Base-by-base conservation (phyloP, 129 eudicot species). In the Heracleum sosnowskyi region DNA sequence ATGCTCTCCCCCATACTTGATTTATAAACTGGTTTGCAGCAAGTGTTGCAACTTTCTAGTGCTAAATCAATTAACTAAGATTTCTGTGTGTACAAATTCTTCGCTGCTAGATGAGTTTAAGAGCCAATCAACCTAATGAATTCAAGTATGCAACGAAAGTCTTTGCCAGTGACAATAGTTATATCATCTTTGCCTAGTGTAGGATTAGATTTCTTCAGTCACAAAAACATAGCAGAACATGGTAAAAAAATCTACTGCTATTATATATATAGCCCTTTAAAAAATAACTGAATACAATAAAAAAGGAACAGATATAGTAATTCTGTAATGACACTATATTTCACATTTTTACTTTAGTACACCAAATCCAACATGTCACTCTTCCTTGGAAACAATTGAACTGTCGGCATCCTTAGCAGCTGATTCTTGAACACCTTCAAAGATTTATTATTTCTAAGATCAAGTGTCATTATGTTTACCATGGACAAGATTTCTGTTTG, bases 11-110 rank as follows among this genome's bases (percentile, higher is more conserved):
- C 47, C 47, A 44, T 39, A 36, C 46, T 69, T 37, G 46, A 22
- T 70, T 8, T 34, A 37, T 37, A 20, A 71, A 71, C 46, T 71
- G 47, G 7, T 20, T 36, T 37, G 31, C 92, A 89, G 92, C 75
- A 76, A 85, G 84, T 90, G 93, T 96, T 92, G 90, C 84, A 78
- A 85, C 49, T 88, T 85, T 18, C 84, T 85, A 81, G 95, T 84
- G 85, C 79, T 89, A 79, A 82, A 92, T 79, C 86, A 94, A 35
- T 92, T 42, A n/a, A 42, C 46, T 8, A 86, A 82, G 83, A 84
- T 83, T 89, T 37, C 40, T 37, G 5, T 37, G 1, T 37, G 40
- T 37, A 37, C 5, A 37, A 37, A 37, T 37, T n/a, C n/a, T n/a
- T n/a, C n/a, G n/a, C n/a, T n/a, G n/a, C n/a, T n/a, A n/a, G n/a